phyloP scores from a whole-genome alignment of 106 monocot species.

The Hemerocallis citrina region DNA sequence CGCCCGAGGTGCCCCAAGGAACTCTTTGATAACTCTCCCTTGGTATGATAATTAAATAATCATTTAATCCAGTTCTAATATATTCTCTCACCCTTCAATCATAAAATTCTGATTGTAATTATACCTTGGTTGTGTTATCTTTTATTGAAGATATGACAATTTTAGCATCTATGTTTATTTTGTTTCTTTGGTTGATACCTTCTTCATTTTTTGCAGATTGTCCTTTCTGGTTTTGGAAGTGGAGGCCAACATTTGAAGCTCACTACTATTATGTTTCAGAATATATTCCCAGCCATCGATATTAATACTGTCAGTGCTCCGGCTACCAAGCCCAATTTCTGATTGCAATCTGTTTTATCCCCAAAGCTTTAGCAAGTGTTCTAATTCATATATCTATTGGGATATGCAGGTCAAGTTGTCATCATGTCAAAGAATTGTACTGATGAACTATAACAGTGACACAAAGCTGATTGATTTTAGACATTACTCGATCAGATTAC shows the following conservation, averaged over 20 bases:
- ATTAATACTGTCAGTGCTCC: conserved; percentile 72
- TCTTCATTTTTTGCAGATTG: conserved; percentile 46
- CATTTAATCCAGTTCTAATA: no score
- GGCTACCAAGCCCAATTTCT: no score
- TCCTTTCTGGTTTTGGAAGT: conserved; percentile 85
- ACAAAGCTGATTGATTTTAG: conserved; percentile 82
- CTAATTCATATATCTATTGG: background rate
- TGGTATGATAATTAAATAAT: conserved; percentile 3
- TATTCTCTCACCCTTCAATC: no score
- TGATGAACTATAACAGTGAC: conserved; percentile 79
- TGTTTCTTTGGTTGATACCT: no score
- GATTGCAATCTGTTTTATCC: background rate
- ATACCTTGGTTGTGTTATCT: no score
- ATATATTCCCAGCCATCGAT: conserved; percentile 95
- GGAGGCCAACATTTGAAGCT: conserved; percentile 77
- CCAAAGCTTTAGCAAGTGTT: background rate
- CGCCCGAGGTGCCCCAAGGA: conserved; percentile 74
- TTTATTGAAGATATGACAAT: no score
- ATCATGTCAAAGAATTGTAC: conserved; percentile 68
- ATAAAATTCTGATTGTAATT: no score
- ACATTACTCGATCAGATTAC: conserved; percentile 87
- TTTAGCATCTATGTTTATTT: no score
- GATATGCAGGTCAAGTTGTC: conserved; percentile 69
- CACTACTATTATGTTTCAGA: conserved; percentile 79
- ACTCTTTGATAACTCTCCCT: conserved; percentile 10